phyloP scores from a whole-genome alignment of 352 stramenopile species.

The Sclerospora graminicola region DNA sequence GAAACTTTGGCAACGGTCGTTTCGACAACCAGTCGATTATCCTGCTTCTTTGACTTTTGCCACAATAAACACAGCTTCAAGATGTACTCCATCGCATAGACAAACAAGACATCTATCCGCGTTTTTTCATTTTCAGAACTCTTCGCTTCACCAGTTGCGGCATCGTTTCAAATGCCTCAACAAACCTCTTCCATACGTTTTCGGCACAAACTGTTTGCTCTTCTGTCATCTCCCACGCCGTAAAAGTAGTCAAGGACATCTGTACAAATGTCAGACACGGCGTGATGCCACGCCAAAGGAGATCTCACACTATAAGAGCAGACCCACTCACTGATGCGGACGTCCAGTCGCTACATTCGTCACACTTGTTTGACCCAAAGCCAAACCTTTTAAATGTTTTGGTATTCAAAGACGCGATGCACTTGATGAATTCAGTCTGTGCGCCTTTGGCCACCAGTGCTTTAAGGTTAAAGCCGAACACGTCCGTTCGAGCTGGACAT shows the following conservation, averaged over 20 bases:
- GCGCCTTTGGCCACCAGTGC: conserved; percentile 32
- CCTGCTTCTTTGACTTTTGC: too few species aligned
- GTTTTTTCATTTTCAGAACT: too few species aligned
- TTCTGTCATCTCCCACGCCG: conserved; percentile 3
- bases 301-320: conserved; percentile 23
- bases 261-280: conserved; percentile 16
- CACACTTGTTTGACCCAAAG: background rate
- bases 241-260: conserved; percentile 8
- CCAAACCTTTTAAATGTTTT: conserved; percentile 28
- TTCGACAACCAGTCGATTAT: too few species aligned
- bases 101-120: too few species aligned
- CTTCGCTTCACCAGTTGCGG: too few species aligned
- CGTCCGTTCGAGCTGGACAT: conserved; percentile 27
- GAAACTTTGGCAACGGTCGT: conserved; percentile 2
- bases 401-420: conserved; percentile 28
- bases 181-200: too few species aligned
- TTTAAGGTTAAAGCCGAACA: conserved; percentile 16
- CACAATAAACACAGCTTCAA: too few species aligned
- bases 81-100: too few species aligned
- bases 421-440: conserved; percentile 42
- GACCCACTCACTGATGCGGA: conserved; percentile 3
- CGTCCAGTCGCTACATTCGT: conserved; percentile 4
- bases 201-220: too few species aligned
- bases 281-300: conserved; percentile 19
- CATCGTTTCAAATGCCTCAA: too few species aligned